Evolutionary conservation across 2,329 filamentous ascomycete genomes (phyloP).

Genomic region (Dichotomopilus funicola): DNA sequence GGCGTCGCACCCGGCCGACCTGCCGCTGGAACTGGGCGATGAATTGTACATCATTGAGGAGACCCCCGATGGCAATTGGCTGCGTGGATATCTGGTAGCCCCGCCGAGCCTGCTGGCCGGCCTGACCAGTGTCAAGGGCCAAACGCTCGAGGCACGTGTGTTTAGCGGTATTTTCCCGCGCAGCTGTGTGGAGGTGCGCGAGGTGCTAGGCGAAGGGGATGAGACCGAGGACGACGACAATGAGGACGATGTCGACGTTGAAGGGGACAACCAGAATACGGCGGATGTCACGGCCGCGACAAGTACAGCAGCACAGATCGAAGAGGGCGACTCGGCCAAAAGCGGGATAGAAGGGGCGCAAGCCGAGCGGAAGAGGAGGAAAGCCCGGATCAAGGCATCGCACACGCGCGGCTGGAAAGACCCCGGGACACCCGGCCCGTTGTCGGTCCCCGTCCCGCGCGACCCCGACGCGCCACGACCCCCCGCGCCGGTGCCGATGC

Average conservation of each 20-base stretch:
- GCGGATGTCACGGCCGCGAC: conserved; percentile 11
- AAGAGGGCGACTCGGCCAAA: conserved; percentile 47
- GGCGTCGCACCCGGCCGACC: conserved; percentile 77
- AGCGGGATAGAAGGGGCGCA: conserved; percentile 38
- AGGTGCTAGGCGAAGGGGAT: conserved; percentile 74
- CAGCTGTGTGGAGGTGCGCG: conserved; percentile 89
- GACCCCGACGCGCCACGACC: conserved; percentile 68
- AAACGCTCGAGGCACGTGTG: conserved; percentile 89
- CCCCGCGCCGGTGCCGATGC: conserved; percentile 88
- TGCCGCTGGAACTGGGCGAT: conserved; percentile 95
- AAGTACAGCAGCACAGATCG: conserved; percentile 19
- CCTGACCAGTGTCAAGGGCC: conserved; percentile 81
- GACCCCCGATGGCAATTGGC: conserved; percentile 86
- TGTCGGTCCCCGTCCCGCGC: conserved; percentile 47
- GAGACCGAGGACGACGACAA: conserved; percentile 40
- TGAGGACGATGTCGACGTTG: no score
- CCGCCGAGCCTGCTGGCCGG: conserved; percentile 89
- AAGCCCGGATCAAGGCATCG: conserved; percentile 26
- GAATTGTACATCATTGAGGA: conserved; percentile 99
- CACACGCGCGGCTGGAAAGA: conserved; percentile 13
- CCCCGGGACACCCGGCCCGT: conserved; percentile 32
- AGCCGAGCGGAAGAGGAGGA: conserved; percentile 33
- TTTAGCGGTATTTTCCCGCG: conserved; percentile 98
- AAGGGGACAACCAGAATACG: conserved; percentile 33
- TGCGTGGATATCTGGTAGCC: conserved; percentile 89